Base-by-base conservation (phyloP, 2,329 filamentous ascomycete genomes). In the Diaporthe sp. region DNA sequence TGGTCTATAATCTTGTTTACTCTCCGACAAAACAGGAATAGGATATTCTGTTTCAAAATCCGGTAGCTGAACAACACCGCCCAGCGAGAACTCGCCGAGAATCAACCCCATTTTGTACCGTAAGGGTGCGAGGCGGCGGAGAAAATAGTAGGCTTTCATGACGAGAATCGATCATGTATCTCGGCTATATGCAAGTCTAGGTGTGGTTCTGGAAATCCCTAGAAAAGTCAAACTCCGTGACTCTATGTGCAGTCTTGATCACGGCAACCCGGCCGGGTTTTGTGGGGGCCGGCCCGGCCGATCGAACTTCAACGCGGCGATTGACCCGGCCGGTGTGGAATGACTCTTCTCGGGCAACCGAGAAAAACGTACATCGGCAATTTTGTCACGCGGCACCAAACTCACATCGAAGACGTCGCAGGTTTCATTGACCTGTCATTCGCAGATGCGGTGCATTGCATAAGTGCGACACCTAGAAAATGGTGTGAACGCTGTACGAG, bases 281-380 rank as follows among this genome's bases (percentile, higher is more conserved):
- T 61, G 42, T 39, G 44, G 22, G 31, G 70, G 22, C 57, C 31
- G 31, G 15, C 25, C 39, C 68, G 68, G 68, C 68, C 39, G 68
- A 34, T 17, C 34, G 31, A 39, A 62, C 22, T 19, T 51, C 31
- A 17, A 37, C 22, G 7, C 37, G 46, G 46, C 34, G 22, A 25
- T 28, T 44, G 58, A 49, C 42, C 28, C 28, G 42, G 28, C 13
- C 39, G 55, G 15, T 28, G 28, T 25, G 55, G 22, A n/a, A 62
- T 2, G n/a, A 31, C 15, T 72, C 31, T 53, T 15, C 22, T 39
- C 44, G 31, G 3, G n/a, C 65, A 39, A 15, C n/a, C 22, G 34
- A 44, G 5, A 61, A 61, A 4, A 17, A 17, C 8, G 22, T 3
- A 28, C 12, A 3, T 7, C 25, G 25, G 25, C 25, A 4, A 28